A percentile compares a stretch with the other conserved stretches of the same genome.
phyloP scores from a whole-genome alignment of 2,329 filamentous ascomycete species.

The Scedosporium dehoogii region DNA sequence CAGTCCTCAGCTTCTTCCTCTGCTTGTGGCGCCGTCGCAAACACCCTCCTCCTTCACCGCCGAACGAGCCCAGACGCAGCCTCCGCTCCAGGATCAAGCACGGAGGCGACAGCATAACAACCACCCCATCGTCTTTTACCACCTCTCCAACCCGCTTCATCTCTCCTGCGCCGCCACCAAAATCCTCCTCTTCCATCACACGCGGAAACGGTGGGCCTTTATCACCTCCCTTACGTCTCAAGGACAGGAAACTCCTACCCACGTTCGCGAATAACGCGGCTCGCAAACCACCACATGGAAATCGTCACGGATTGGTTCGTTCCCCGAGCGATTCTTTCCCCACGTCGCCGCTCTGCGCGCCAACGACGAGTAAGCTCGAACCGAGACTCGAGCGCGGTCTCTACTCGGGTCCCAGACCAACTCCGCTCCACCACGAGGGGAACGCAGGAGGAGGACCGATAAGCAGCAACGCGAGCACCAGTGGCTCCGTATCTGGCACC shows the following conservation, averaged over 20 bases:
- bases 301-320: constrained; percentile 16
- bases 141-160: constrained; percentile 32
- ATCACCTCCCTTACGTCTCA: constrained; percentile 37
- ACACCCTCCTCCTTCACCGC: not conserved
- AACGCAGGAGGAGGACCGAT: constrained; percentile 2
- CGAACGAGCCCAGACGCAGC: not conserved
- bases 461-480: not conserved
- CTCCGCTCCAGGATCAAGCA: constrained; percentile 8
- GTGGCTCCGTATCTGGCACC: not conserved
- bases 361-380: constrained; percentile 24
- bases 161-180: constrained; percentile 19
- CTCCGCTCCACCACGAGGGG: constrained; percentile 11
- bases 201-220: constrained; percentile 10
- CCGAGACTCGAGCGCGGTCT: constrained; percentile 20
- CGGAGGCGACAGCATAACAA: constrained; percentile 12
- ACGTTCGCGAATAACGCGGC: constrained; percentile 17
- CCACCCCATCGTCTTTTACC: constrained; percentile 11
- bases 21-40: constrained; percentile 26
- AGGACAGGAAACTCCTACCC: constrained; percentile 34
- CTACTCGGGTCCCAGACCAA: not conserved
- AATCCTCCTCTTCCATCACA: constrained; percentile 10
- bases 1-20: constrained; percentile 25
- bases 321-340: constrained; percentile 19
- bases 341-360: constrained; percentile 26
- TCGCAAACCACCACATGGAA: constrained; percentile 12